Evolutionary conservation across 371 early-diverging fungal species (phyloP), one percentile per base, ranked within the genome.

Genomic region (Mucor piriformis): DNA sequence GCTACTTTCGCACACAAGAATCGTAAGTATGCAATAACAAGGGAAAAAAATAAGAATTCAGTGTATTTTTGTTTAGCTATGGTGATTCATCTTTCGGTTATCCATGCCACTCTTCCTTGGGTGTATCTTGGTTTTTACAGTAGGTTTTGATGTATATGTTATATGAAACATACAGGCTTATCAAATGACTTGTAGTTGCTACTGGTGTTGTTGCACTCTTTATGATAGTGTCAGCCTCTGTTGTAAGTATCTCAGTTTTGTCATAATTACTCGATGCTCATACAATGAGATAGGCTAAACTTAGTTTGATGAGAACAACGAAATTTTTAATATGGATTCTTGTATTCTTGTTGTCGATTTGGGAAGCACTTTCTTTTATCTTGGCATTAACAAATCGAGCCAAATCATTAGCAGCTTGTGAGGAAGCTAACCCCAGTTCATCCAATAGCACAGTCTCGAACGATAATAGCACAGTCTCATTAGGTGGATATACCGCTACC

Each of bases 1-100:
- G 66, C 72, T 15, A 79, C 79, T 27, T 74, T 79, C 54, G 59
- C 74, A 55, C 71, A 79, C 47, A 73, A 68, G 53, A 79, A 79
- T 38, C 79, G 79, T 76, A 76, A 73, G 72, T 15, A 53, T 20
- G 18, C n/a, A 29, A 16, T 12, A 8, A 18, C 5, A 27, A 48
- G n/a, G 25, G 23, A 15, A 24, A 23, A 7, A 15, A 12, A 16
- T 20, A 1, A 27, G 40, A 16, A n/a, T 16, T 27, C 2, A 46
- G 11, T 2, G 5, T 33, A 43, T 24, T 18, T 27, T 27, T 8
- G 10, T 34, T 24, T 52, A 43, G 46, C 43, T 23, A 56, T 59
- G 59, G 40, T 59, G 4, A 59, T 59, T 37, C 59, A 59, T 46
- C 61, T 79, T 27, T 25, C 72, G 3, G 40, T 73, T 35, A 54